phyloP scores from a whole-genome alignment of 2,329 filamentous ascomycete species.

The Nemania sp. region DNA sequence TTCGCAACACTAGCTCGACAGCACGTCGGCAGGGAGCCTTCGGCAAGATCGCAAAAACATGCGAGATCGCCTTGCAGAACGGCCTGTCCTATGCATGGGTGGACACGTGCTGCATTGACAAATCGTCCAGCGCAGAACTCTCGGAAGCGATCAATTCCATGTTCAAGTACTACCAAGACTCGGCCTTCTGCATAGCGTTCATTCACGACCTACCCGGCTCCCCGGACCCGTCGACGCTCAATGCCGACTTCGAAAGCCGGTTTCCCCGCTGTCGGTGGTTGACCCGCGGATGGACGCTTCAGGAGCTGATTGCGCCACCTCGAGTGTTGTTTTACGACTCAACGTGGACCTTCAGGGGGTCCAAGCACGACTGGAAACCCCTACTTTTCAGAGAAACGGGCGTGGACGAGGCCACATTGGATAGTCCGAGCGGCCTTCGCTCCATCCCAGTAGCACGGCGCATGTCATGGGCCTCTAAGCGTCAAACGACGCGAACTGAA shows the following conservation, averaged over 20 bases:
- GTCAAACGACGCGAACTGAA: constrained; percentile 8
- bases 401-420: constrained; percentile 9
- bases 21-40: background rate
- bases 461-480: constrained; percentile 13
- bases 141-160: constrained; percentile 20
- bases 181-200: constrained; percentile 10
- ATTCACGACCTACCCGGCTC: constrained; percentile 9
- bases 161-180: constrained; percentile 12
- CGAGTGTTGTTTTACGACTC: constrained; percentile 8
- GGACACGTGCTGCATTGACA: constrained; percentile 23
- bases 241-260: background rate
- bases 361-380: constrained; percentile 7
- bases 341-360: constrained; percentile 8
- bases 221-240: background rate
- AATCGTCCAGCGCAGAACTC: constrained; percentile 17
- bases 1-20: background rate
- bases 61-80: background rate
- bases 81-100: constrained; percentile 16
- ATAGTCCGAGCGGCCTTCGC: background rate
- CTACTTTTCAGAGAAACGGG: constrained; percentile 11
- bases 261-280: constrained; percentile 13
- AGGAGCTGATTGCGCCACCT: constrained; percentile 11
- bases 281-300: constrained; percentile 5
- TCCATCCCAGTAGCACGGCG: constrained; percentile 7
- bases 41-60: constrained; percentile 4